Evolutionary conservation across 495 filamentous ascomycete species (phyloP).

Genomic region (Bathelium albidoporum): DNA sequence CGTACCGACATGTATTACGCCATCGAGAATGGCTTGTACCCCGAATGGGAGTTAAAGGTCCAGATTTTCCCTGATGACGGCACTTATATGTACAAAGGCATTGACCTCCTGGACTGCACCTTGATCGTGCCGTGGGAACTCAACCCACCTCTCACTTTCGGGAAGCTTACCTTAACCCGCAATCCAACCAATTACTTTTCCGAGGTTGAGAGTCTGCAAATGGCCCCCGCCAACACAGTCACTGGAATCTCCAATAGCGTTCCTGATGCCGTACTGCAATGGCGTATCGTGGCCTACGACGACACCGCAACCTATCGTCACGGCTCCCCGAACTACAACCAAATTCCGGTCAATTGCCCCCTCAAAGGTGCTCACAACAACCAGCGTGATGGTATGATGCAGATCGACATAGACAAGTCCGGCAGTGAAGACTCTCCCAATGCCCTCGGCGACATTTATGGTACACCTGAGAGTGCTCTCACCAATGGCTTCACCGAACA

Average conservation of each 20-base stretch:
- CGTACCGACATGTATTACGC: slow-evolving; percentile 62
- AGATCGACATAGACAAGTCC: slow-evolving; percentile 41
- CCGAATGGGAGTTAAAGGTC: slow-evolving; percentile 65
- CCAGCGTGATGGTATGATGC: slow-evolving; percentile 51
- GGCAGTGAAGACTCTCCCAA: slow-evolving; percentile 8
- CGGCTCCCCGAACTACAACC: slow-evolving; percentile 67
- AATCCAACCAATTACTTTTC: slow-evolving; percentile 72
- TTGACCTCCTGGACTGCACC: slow-evolving; percentile 65
- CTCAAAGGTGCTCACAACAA: slow-evolving; percentile 57
- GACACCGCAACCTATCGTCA: slow-evolving; percentile 66
- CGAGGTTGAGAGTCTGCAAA: slow-evolving; percentile 57
- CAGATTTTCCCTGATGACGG: slow-evolving; percentile 65
- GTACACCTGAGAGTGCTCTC: background rate
- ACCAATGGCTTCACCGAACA: background rate
- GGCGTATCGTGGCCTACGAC: slow-evolving; percentile 63
- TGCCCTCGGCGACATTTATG: slow-evolving; percentile 10
- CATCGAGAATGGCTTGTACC: slow-evolving; percentile 53
- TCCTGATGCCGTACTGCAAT: slow-evolving; percentile 64
- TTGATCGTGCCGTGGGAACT: slow-evolving; percentile 65
- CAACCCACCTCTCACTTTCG: slow-evolving; percentile 54
- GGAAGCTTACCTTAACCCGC: slow-evolving; percentile 56
- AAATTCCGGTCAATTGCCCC: slow-evolving; percentile 65
- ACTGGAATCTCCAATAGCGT: slow-evolving; percentile 57
- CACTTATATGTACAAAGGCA: slow-evolving; percentile 50
- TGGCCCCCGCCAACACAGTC: slow-evolving; percentile 37